Conservation (phyloP, 2,329 filamentous ascomycete species). For the Diaporthe sp. region DNA sequence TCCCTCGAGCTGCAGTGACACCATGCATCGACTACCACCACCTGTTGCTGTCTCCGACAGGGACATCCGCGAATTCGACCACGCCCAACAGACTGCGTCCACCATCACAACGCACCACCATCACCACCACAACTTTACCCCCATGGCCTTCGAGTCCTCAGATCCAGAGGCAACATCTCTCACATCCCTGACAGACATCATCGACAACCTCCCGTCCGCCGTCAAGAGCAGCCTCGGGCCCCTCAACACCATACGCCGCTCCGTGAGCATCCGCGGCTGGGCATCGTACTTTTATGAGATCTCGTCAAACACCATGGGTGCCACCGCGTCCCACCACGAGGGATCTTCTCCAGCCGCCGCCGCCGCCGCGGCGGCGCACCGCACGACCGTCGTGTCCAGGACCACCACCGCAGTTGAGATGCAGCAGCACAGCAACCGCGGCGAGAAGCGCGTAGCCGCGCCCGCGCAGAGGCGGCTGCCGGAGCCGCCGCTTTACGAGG, state of each 20-base stretch:
- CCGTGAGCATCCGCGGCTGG: conserved; percentile 38
- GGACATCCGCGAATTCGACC: not conserved
- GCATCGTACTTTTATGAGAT: conserved; percentile 33
- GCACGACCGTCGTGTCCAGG: conserved; percentile 24
- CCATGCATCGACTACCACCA: conserved; percentile 10
- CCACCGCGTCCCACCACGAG: conserved; percentile 14
- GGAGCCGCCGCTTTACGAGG: not conserved
- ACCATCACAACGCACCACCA: conserved; percentile 1
- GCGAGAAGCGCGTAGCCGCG: conserved; percentile 11
- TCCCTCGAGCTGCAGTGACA: not conserved
- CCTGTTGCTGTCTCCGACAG: not conserved
- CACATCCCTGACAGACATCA: conserved; percentile 29
- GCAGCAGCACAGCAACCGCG: conserved; percentile 34
- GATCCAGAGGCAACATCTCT: conserved; percentile 1
- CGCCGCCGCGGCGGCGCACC: not conserved
- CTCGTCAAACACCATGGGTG: conserved; percentile 29
- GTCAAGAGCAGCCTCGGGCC: conserved; percentile 35
- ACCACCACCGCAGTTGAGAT: conserved; percentile 32
- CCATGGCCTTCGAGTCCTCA: conserved; percentile 22
- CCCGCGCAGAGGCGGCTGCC: not conserved
- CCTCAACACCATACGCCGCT: conserved; percentile 34
- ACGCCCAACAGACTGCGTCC: not conserved
- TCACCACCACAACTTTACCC: conserved; percentile 21
- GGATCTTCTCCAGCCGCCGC: too few species aligned
- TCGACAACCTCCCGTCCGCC: conserved; percentile 34